Evolutionary conservation across 306 rosid genomes (phyloP), one percentile per base, ranked within the genome.

Genomic region (Alnus glutinosa): DNA sequence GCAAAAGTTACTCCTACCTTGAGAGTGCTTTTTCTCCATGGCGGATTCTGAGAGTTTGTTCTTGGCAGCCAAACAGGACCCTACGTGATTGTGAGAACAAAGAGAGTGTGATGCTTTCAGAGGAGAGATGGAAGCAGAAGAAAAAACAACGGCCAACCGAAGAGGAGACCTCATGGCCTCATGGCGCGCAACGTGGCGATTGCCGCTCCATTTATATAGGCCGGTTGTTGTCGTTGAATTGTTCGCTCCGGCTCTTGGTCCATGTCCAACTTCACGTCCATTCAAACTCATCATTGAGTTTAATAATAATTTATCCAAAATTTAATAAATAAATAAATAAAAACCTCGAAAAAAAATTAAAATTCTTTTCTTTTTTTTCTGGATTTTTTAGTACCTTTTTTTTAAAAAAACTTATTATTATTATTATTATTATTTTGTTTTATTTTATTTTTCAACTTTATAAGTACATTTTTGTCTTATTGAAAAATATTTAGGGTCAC

Each of bases 101-200:
- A 7, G 69, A 75, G 83, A 78, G 73, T 68, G 57, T n/a, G 52
- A 34, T 9, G 18, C 37, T 46, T 39, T 46, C 59, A 39, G 5
- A 44, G 32, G 1, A 34, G 9, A 30, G 37, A 47, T 0, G 73
- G 69, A 23, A 36, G 23, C 55, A 76, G 9, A 46, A 32, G 78
- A 39, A 67, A 16, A 8, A n/a, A 50, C 23, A 23, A 55, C n/a
- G 44, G 76, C 32, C 48, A 69, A 19, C 55, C 57, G 36, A 63
- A 50, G 55, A 13, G 55, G 28, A 23, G 28, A 13, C 69, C 6
- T 6, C 62, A 66, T 78, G 87, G 81, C 78, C 10, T 78, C 61
- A 51, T 46, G 81, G 81, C 70, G 78, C 68, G 76, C 82, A 68
- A 80, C 88, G 92, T 88, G 92, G 85, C 78, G 23, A 7, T 23